A percentile compares a stretch with the other conserved stretches of the same genome.
These are phyloP conservation scores for Agroathelia rolfsii DNA, from an alignment of 1,284 basidiomycete species.

Conservation along the genomic window DNA sequence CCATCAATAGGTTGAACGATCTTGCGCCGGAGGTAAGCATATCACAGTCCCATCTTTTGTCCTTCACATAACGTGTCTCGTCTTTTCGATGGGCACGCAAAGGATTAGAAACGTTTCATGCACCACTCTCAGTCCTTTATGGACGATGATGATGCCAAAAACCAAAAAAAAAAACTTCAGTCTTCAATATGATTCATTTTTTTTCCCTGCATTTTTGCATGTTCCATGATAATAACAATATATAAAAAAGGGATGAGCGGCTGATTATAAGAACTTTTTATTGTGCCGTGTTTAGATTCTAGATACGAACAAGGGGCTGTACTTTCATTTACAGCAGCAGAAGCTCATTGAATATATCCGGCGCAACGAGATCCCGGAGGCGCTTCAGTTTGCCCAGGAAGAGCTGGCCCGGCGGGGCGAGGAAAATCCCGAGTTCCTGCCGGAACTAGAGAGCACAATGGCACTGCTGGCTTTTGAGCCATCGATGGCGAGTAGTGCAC, in stretches of 20 bases:
- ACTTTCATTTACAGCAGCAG: conserved; percentile 91
- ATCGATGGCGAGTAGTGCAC: conserved; percentile 47
- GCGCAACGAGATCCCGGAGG: conserved; percentile 67
- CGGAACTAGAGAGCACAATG: conserved; percentile 93
- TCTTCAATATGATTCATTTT: conserved; percentile 76
- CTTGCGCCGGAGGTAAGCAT: conserved; percentile 89
- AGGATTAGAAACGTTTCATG: conserved; percentile 94
- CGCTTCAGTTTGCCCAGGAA: conserved; percentile 83
- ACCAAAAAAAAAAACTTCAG: conserved; percentile 76
- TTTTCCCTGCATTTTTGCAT: conserved; percentile 11
- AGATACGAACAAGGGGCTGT: conserved; percentile 84
- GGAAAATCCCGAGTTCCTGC: conserved; percentile 87
- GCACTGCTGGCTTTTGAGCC: conserved; percentile 86
- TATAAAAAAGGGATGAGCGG: conserved; percentile 12
- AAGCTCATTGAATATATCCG: conserved; percentile 93
- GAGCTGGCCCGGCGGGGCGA: conserved; percentile 93
- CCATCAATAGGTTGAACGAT: conserved; percentile 90
- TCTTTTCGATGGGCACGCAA: too few relatives aligned
- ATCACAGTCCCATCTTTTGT: conserved; percentile 11
- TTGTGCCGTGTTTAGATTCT: too few relatives aligned
- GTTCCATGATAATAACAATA: conserved; percentile 11
- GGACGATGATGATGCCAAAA: conserved; percentile 71
- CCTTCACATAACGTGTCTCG: conserved; percentile 12
- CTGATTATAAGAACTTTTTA: conserved; percentile 10
- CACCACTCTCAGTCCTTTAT: conserved; percentile 89